phyloP scores from a whole-genome alignment of 345 rosid species.

The Ailanthus altissimus region DNA sequence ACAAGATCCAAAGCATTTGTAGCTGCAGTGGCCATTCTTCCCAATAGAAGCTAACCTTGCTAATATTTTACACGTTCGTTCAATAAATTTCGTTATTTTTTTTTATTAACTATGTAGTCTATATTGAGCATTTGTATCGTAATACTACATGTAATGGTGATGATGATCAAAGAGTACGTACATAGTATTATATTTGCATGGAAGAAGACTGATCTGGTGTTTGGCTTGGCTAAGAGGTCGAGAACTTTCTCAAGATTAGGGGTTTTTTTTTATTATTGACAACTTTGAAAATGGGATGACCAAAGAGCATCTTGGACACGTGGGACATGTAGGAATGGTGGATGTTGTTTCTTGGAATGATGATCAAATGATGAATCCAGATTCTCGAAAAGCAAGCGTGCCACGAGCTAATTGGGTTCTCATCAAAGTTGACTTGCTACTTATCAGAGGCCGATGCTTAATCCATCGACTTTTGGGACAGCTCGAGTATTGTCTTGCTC shows the following conservation, averaged over 20 bases:
- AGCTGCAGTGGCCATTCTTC: background rate
- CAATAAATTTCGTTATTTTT: background rate
- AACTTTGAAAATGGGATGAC: background rate
- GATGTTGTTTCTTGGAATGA: background rate
- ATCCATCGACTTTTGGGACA: background rate
- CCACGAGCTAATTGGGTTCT: constrained; percentile 1
- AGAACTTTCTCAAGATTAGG: constrained; percentile 18
- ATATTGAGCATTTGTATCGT: background rate
- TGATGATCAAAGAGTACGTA: background rate
- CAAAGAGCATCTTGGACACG: constrained; percentile 23
- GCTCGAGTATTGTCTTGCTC: background rate
- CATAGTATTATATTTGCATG: background rate
- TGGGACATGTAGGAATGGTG: background rate
- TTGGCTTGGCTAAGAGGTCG: background rate
- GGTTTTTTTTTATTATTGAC: background rate
- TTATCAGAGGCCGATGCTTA: too few species aligned
- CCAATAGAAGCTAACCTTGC: constrained; percentile 12
- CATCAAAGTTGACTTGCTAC: constrained; percentile 2
- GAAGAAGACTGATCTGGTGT: constrained; percentile 17
- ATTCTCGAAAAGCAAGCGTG: constrained; percentile 22
- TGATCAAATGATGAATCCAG: background rate
- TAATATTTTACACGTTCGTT: background rate
- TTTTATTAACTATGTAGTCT: too few species aligned
- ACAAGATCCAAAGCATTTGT: constrained; percentile 31
- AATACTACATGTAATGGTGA: background rate